These are phyloP conservation scores for Dunaliella sp. DNA, from an alignment of 139 green algal species.

Conservation along the genomic window DNA sequence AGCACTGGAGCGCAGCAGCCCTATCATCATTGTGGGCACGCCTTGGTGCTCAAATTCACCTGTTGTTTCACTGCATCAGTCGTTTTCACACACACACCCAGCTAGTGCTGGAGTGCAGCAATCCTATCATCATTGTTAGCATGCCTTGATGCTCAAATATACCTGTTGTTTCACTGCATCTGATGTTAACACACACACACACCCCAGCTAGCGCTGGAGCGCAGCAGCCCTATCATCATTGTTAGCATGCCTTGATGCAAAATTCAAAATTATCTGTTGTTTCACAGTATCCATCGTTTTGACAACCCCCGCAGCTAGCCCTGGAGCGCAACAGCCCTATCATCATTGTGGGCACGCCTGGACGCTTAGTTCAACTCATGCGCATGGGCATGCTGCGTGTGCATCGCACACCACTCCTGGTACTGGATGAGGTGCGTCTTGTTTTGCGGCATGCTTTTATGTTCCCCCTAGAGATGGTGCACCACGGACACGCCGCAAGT, in stretches of 20 bases:
- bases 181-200: too few species aligned
- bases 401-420: constrained; percentile 42
- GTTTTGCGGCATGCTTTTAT: not conserved
- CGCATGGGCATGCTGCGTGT: constrained; percentile 53
- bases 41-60: constrained; percentile 88
- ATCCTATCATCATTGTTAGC: constrained; percentile 89
- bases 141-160: too few species aligned
- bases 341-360: constrained; percentile 94
- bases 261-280: too few species aligned
- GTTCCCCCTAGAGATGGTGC: too few species aligned
- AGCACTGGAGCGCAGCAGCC: constrained; percentile 74
- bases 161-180: too few species aligned
- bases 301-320: constrained; percentile 66
- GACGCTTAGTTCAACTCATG: constrained; percentile 83
- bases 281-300: too few species aligned
- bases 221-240: too few species aligned
- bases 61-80: too few species aligned
- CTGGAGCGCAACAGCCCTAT: constrained; percentile 78
- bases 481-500: too few species aligned
- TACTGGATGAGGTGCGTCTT: constrained; percentile 34
- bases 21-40: constrained; percentile 92
- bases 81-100: too few species aligned
- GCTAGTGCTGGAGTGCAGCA: constrained; percentile 76
- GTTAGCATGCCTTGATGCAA: too few species aligned
- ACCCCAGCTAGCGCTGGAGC: too few species aligned